Percentiles rank a stretch among this genome's conserved stretches.
Conservation (phyloP, 257 asterid species). For the Coffea canephora region DNA sequence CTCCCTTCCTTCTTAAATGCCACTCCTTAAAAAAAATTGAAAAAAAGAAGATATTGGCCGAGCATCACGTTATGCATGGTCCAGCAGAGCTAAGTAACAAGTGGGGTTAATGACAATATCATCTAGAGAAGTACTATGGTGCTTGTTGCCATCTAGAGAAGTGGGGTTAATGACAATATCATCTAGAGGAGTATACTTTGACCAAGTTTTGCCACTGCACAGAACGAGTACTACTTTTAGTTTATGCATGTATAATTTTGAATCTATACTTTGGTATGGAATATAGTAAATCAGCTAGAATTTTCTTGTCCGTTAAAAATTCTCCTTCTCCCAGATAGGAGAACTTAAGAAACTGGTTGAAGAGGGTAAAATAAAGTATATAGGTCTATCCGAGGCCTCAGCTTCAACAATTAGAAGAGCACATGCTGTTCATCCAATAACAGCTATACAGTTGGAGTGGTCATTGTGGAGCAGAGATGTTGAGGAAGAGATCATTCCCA, state of each 20-base stretch:
- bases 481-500: slow-evolving; percentile 37
- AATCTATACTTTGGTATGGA: background rate
- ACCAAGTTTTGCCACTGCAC: background rate
- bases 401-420: slow-evolving; percentile 40
- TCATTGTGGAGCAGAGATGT: slow-evolving; percentile 31
- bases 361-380: slow-evolving; percentile 72
- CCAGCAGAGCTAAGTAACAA: slow-evolving; percentile 6
- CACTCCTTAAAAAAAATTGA: too few species aligned
- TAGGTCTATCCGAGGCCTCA: slow-evolving; percentile 53
- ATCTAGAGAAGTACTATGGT: too few species aligned
- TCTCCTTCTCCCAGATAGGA: slow-evolving; percentile 47
- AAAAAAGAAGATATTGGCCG: too few species aligned
- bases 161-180: background rate
- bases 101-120: background rate
- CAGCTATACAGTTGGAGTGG: slow-evolving; percentile 39
- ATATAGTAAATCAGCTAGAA: background rate
- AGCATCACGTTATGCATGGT: background rate
- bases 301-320: background rate
- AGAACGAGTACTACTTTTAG: background rate
- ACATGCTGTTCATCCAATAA: slow-evolving; percentile 36
- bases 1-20: too few species aligned
- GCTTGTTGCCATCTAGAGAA: too few species aligned
- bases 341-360: slow-evolving; percentile 72
- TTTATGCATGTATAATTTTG: background rate
- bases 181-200: background rate